Base-by-base conservation (phyloP, 495 filamentous ascomycete genomes). In the Penicillium egyptiacum region DNA sequence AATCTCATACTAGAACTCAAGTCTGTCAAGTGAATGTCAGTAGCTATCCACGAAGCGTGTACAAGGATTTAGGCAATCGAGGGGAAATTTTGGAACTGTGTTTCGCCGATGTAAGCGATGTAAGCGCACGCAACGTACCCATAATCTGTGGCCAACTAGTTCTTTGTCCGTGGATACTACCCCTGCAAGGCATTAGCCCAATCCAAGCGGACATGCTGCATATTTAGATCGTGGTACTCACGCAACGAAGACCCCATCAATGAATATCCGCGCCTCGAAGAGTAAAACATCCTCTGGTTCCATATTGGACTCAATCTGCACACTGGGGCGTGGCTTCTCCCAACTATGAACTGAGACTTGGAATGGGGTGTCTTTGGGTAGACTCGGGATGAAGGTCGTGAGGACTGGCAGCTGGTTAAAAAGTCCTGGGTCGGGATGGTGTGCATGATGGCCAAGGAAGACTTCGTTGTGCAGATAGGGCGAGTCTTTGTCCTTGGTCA, bases 331-430 rank as follows among this genome's bases (percentile, higher is more conserved):
- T 3, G 88, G 88, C 14, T 75, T 79, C n/a, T 81, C 80, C 91
- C 91, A 96, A 55, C 79, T 86, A 70, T 95, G 91, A 47, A 96
- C 75, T 2, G 91, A 95, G 31, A 95, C 79, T 50, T 87, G 83
- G 69, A 93, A 94, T 0, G 83, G 77, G 20, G 73, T 79, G 20
- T 84, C 79, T 7, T 73, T 68, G 2, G 80, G 65, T 9, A 92
- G 70, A 41, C 86, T 88, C 8, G 88, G 86, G 48, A 94, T 78
- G 68, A 91, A 96, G 56, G 85, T 87, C 2, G 87, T 88, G 55
- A 96, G 79, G 30, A 86, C 83, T 2, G 91, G 90, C 33, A 91
- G 68, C 46, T 78, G 76, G 11, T 72, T 72, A 17, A 72, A 57
- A 53, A 73, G 75, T 3, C 57, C 60, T 40, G 71, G 74, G 3